phyloP scores from a whole-genome alignment of 2,329 filamentous ascomycete species.

The Rosellinia necatrix region DNA sequence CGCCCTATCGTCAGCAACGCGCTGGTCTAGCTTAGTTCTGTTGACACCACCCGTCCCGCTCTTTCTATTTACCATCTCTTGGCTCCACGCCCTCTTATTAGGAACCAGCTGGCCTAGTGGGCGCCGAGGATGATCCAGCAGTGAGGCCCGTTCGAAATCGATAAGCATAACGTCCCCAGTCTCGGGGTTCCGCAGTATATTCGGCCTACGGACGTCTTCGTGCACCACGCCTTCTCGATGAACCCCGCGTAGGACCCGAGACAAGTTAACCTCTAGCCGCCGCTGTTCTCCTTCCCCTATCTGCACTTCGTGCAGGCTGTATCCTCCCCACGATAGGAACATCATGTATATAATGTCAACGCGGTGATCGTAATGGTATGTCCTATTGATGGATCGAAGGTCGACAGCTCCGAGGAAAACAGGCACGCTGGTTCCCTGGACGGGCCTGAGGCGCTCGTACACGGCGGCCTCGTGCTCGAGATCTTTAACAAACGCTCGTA shows the following conservation, averaged over 20 bases:
- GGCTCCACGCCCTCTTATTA: slow-evolving; percentile 30
- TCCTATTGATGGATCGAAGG: slow-evolving; percentile 40
- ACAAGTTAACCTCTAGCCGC: slow-evolving; percentile 9
- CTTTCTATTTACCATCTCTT: slow-evolving; percentile 16
- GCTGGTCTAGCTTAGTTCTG: slow-evolving; percentile 1
- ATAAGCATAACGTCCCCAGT: slow-evolving; percentile 38
- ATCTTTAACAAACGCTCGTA: slow-evolving; percentile 39
- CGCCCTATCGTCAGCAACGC: slow-evolving; percentile 11
- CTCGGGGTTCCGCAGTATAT: slow-evolving; percentile 37
- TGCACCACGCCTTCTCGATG: slow-evolving; percentile 38
- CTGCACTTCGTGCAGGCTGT: slow-evolving; percentile 13
- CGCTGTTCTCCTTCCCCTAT: not conserved
- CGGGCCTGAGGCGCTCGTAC: slow-evolving; percentile 41
- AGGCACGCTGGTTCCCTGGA: slow-evolving; percentile 45
- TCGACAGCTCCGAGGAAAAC: slow-evolving; percentile 47
- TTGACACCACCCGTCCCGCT: not conserved
- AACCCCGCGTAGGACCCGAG: slow-evolving; percentile 29
- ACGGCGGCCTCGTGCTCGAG: slow-evolving; percentile 44
- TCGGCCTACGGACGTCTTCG: slow-evolving; percentile 32
- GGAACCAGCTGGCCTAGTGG: slow-evolving; percentile 31
- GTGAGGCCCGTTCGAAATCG: slow-evolving; percentile 40
- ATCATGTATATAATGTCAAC: slow-evolving; percentile 42
- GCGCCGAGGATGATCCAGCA: slow-evolving; percentile 28
- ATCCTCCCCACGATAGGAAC: slow-evolving; percentile 44
- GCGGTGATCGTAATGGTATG: slow-evolving; percentile 42